Conservation (phyloP, 1,139 yeast genomes). For the Taiozyma sp. region DNA sequence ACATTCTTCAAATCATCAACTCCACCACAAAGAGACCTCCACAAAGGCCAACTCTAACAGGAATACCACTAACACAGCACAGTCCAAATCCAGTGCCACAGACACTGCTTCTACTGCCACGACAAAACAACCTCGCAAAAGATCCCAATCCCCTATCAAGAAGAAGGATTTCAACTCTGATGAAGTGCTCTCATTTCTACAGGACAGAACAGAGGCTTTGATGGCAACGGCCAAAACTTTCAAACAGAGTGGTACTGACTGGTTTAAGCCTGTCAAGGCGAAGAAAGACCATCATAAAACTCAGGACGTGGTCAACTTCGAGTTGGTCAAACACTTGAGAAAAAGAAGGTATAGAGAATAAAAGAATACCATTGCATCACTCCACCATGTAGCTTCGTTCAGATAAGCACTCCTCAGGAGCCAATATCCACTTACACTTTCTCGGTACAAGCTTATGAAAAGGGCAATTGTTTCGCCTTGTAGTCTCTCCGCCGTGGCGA, state of each 20-base stretch:
- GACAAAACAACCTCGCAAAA: background rate
- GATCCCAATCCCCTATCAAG: background rate
- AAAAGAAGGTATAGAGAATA: background rate
- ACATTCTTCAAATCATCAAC: background rate
- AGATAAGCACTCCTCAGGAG: background rate
- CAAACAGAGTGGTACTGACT: conserved; percentile 7
- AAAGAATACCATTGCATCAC: background rate
- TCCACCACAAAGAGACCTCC: background rate
- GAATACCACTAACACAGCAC: background rate
- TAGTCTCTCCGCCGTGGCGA: background rate
- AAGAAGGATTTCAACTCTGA: conserved; percentile 3
- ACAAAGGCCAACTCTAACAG: background rate
- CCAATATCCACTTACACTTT: background rate
- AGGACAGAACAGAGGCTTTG: conserved; percentile 1
- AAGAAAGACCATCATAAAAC: conserved; percentile 2
- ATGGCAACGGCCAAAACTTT: background rate
- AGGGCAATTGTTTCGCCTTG: background rate
- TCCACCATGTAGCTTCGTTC: background rate
- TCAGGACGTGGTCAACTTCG: conserved; percentile 21
- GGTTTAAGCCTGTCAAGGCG: conserved; percentile 4
- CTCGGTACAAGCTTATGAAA: background rate
- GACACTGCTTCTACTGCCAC: background rate
- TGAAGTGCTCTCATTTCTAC: conserved; percentile 2
- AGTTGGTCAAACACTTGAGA: background rate
- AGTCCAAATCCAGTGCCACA: background rate